A percentile compares a stretch with the other conserved stretches of the same genome.
These are phyloP conservation scores for Diaporthe nobilis DNA, from an alignment of 2,329 filamentous ascomycete species.

Conservation along the genomic window DNA sequence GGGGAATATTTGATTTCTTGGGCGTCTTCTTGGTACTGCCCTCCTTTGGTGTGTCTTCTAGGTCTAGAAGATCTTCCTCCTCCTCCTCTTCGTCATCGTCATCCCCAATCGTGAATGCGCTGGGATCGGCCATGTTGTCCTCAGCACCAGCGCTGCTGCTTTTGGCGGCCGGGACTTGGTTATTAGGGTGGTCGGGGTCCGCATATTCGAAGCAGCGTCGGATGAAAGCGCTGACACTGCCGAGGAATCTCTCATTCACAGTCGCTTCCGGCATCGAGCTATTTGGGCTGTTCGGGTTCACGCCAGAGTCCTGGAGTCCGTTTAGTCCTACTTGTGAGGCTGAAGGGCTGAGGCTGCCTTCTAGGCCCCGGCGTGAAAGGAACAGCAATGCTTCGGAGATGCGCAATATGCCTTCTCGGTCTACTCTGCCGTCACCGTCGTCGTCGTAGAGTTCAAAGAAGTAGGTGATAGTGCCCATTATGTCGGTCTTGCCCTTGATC, in stretches of 20 bases:
- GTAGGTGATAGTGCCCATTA: constrained; percentile 98
- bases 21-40: constrained; percentile 47
- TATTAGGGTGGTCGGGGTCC: constrained; percentile 85
- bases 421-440: constrained; percentile 89
- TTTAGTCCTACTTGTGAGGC: constrained; percentile 69
- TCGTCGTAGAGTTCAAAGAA: constrained; percentile 99
- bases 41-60: constrained; percentile 61
- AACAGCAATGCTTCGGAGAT: constrained; percentile 97
- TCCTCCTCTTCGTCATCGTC: constrained; percentile 71
- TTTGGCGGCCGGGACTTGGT: constrained; percentile 50
- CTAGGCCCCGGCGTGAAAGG: constrained; percentile 88
- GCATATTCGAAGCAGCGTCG: constrained; percentile 98
- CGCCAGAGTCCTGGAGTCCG: constrained; percentile 52
- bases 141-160: constrained; percentile 43
- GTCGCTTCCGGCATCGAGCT: constrained; percentile 66
- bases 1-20: constrained; percentile 41
- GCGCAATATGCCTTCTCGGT: constrained; percentile 92
- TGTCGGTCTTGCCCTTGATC: constrained; percentile 93
- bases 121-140: constrained; percentile 53
- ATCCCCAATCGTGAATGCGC: constrained; percentile 82
- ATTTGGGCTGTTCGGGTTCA: constrained; percentile 50
- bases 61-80: constrained; percentile 72
- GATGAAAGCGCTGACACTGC: constrained; percentile 96
- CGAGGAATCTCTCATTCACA: constrained; percentile 89
- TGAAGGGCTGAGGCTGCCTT: constrained; percentile 78